phyloP scores from a whole-genome alignment of 352 stramenopile species.

The Pythium scleroteichum region DNA sequence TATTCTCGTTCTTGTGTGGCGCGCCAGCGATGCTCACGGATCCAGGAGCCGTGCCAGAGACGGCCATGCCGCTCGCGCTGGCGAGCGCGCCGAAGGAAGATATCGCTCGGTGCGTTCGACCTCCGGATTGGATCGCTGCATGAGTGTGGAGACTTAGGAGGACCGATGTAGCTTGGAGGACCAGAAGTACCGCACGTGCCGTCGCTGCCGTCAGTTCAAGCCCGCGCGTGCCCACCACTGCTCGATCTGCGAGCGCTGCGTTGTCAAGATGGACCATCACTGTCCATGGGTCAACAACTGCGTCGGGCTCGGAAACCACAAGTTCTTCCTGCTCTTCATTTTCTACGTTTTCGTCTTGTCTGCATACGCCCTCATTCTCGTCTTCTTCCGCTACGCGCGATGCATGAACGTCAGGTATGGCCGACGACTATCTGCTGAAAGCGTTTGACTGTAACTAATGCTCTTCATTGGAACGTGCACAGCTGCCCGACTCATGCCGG shows the following conservation, averaged over 20 bases:
- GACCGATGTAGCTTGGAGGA: slow-evolving; percentile 59
- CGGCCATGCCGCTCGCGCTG: slow-evolving; percentile 87
- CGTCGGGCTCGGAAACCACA: slow-evolving; percentile 99
- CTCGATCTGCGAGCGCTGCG: slow-evolving; percentile 94
- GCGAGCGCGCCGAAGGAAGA: slow-evolving; percentile 79
- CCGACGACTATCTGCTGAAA: neutral
- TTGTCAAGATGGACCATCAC: slow-evolving; percentile 99
- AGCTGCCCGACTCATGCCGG: slow-evolving; percentile 71
- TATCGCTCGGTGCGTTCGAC: slow-evolving; percentile 43
- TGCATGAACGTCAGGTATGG: slow-evolving; percentile 84
- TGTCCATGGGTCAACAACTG: slow-evolving; percentile 99
- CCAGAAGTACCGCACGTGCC: slow-evolving; percentile 83
- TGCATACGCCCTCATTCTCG: slow-evolving; percentile 92
- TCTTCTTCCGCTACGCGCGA: slow-evolving; percentile 89
- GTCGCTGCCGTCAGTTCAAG: slow-evolving; percentile 96
- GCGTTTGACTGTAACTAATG: no score
- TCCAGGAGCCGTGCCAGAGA: slow-evolving; percentile 95
- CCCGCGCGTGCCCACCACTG: slow-evolving; percentile 96
- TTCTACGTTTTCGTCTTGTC: slow-evolving; percentile 95
- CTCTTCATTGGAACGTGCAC: neutral
- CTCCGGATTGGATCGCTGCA: neutral
- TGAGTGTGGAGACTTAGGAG: no score
- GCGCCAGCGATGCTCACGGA: slow-evolving; percentile 96
- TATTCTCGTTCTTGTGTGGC: slow-evolving; percentile 3
- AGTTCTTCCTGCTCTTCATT: slow-evolving; percentile 92